Percentiles rank a stretch among this genome's conserved stretches.
Evolutionary conservation across 2,329 filamentous ascomycete genomes (phyloP).

Genomic region (Fulvia fulva): DNA sequence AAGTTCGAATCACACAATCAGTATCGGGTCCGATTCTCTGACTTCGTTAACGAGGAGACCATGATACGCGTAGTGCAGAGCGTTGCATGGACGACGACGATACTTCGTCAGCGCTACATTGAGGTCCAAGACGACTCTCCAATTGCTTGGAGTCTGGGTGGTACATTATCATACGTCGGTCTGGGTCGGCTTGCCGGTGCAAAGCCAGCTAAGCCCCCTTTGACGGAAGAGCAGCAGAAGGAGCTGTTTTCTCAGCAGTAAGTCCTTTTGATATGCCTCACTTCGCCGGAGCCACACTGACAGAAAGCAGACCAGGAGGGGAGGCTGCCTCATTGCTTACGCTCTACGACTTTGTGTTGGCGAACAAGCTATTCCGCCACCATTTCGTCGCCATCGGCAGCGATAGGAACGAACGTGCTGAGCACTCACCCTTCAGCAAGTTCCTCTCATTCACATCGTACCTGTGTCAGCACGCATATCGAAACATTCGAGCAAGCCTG

Average conservation of each 20-base stretch:
- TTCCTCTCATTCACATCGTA: slow-evolving; percentile 91
- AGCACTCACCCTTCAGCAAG: slow-evolving; percentile 58
- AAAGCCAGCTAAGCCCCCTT: slow-evolving; percentile 55
- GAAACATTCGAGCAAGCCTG: slow-evolving; percentile 69
- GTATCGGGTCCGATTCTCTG: slow-evolving; percentile 84
- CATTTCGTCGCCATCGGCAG: slow-evolving; percentile 60
- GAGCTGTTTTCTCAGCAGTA: slow-evolving; percentile 75
- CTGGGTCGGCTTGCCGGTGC: slow-evolving; percentile 66
- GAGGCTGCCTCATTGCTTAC: slow-evolving; percentile 77
- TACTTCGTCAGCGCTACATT: slow-evolving; percentile 70
- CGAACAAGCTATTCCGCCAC: slow-evolving; percentile 92
- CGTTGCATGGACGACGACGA: slow-evolving; percentile 67
- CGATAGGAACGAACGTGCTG: slow-evolving; percentile 33
- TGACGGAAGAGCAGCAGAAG: slow-evolving; percentile 76
- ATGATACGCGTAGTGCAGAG: slow-evolving; percentile 78
- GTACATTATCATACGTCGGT: slow-evolving; percentile 78
- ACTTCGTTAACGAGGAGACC: slow-evolving; percentile 88
- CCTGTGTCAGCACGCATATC: slow-evolving; percentile 85
- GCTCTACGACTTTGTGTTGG: slow-evolving; percentile 87
- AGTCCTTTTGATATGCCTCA: slow-evolving; percentile 36
- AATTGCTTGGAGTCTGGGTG: slow-evolving; percentile 80
- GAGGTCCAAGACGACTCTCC: slow-evolving; percentile 85
- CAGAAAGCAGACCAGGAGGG: slow-evolving; percentile 63
- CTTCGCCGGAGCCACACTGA: slow-evolving; percentile 14
- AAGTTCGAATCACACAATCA: slow-evolving; percentile 99